Base-by-base conservation (phyloP, 768 basidiomycete genomes). In the Suillus clintonianus region DNA sequence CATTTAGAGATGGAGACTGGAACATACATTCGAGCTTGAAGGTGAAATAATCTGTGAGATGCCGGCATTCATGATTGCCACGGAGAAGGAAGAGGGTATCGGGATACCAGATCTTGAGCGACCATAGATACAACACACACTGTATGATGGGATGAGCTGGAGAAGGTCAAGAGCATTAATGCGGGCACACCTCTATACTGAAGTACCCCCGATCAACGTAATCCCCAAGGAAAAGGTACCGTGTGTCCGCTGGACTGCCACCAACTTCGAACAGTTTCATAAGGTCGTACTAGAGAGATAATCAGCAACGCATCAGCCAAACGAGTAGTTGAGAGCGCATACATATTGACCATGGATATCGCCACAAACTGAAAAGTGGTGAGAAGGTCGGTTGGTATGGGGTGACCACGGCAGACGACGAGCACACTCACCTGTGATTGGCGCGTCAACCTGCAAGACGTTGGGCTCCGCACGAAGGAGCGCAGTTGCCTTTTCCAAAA, bases 291-390 rank as follows among this genome's bases (percentile, higher is more conserved):
- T 95, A 62, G 60, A 50, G n/a, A 51, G 48, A 19, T 13, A 5
- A 53, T 42, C 57, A 45, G 60, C 32, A 43, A 68, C 14, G 37
- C 41, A 66, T 65, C 34, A 36, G 30, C 59, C 32, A 60, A 37
- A 36, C 22, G 60, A 60, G 62, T 62, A 42, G 54, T 62, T 59
- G 50, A 42, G 63, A 60, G 41, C 61, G 69, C 92, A 75, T 70
- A 97, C 97, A 80, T 99, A 99, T 93, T 99, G 97, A 1, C 97
- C 97, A 71, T 99, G 97, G 53, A 99, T 97, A 79, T 99, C 97
- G 55, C 97, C 97, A 76, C 97, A 99, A 42, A 95, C 94, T 95
- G 45, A 59, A 62, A 63, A 22, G 42, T 22, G 41, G 24, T 51
- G 17, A 63, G 30, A 56, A 37, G 4, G 39, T 41, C 2, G 17